Conservation (phyloP, 1,139 yeast species). For the Pichia sp. region DNA sequence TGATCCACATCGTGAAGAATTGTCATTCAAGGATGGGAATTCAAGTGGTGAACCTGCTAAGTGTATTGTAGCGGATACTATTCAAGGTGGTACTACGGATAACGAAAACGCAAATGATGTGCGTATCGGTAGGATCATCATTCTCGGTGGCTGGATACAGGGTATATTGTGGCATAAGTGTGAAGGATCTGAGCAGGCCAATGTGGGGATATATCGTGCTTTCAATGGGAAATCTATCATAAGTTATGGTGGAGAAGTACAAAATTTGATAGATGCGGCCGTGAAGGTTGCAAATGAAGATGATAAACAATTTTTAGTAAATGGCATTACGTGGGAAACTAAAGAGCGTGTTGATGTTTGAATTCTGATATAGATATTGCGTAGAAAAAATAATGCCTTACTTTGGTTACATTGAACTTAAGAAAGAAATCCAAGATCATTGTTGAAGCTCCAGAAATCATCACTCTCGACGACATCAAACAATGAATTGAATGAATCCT, state of each 20-base stretch:
- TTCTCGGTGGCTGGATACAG: conserved; percentile 49
- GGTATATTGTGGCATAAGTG: conserved; percentile 35
- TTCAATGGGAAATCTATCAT: conserved; percentile 5
- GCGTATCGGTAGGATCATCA: conserved; percentile 36
- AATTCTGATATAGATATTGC: too few relatives aligned
- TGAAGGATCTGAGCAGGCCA: conserved; percentile 5
- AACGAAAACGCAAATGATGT: conserved; percentile 15
- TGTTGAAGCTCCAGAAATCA: conserved; percentile 37
- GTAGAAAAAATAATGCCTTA: too few relatives aligned
- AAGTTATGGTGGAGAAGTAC: neutral
- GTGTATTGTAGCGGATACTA: conserved; percentile 31
- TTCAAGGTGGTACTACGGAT: conserved; percentile 10
- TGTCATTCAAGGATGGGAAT: neutral
- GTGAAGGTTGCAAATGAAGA: too few relatives aligned
- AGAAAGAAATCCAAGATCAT: conserved; percentile 38
- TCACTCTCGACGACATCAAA: conserved; percentile 17
- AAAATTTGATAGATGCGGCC: too few relatives aligned
- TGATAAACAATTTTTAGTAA: too few relatives aligned
- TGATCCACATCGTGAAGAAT: conserved; percentile 28
- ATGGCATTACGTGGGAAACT: too few relatives aligned
- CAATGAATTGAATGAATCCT: conserved; percentile 14
- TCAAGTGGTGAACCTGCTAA: conserved; percentile 25
- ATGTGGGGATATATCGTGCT: conserved; percentile 10
- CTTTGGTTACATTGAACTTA: too few relatives aligned
- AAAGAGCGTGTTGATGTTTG: too few relatives aligned